Base-by-base conservation (phyloP, 1,284 basidiomycete species). In the Boletus sp. region DNA sequence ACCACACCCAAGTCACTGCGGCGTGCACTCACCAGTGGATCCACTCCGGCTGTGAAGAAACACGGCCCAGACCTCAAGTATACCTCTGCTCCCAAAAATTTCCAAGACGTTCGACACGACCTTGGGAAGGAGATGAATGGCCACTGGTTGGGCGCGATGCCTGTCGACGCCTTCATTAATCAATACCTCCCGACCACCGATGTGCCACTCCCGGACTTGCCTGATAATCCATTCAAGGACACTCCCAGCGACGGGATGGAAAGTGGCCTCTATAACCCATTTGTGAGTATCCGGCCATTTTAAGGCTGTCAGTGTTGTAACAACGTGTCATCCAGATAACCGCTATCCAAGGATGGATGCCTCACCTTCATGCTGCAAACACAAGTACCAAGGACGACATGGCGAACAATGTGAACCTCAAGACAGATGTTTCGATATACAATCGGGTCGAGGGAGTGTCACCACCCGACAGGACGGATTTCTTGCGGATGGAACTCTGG, bases 111-210 rank as follows among this genome's bases (percentile, higher is more conserved):
- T 23, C 21, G 35, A 30, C 2, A 21, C 8, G 2, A 30, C 5
- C 28, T 63, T 40, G 38, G 65, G 48, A 52, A 40, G 21, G 38
- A 40, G 10, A 40, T 40, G 38, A n/a, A n/a, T n/a, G 38, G 21
- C 21, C 38, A 21, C 21, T 40, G 38, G 38, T 21, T 40, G 19
- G 38, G 38, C 21, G 21, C 38, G 38, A 40, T 40, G 21, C 38
- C 38, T n/a, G 21, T 40, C 21, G 38, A 40, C 10, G 9, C 19
- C 10, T 40, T 40, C 10, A 19, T n/a, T n/a, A 5, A 40, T n/a
- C 21, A 19, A 17, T 40, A 40, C 38, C 14, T 40, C 38, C 38
- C 38, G 21, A 10, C 38, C 38, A 11, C 38, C 38, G 19, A 40
- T 10, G 8, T 21, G 19, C 3, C 38, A 17, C n/a, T n/a, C 21